Conservation (phyloP, 148 eudicot species). For the Chenopodium quinoa region DNA sequence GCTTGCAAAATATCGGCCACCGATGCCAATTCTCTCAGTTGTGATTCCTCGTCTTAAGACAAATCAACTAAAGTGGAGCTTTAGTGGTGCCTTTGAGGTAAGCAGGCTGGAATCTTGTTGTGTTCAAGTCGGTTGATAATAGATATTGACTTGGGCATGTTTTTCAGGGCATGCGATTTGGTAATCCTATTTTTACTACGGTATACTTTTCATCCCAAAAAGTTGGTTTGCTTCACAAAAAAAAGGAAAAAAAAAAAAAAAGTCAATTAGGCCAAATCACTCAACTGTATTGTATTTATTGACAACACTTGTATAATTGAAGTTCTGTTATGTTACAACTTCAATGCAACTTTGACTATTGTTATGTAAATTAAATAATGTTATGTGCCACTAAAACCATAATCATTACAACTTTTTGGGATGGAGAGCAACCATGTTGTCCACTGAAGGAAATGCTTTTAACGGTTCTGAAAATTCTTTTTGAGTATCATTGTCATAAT, state of each 20-base stretch:
- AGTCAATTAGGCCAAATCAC: background rate
- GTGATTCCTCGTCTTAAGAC: slow-evolving; percentile 90
- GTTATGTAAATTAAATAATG: background rate
- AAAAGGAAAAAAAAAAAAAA: background rate
- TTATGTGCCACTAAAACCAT: background rate
- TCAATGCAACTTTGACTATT: background rate
- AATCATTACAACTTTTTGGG: background rate
- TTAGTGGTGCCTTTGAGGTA: slow-evolving; percentile 98
- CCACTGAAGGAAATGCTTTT: background rate
- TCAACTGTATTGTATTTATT: background rate
- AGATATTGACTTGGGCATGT: slow-evolving; percentile 15
- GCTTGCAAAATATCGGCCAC: slow-evolving; percentile 93
- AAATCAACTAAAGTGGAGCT: slow-evolving; percentile 83
- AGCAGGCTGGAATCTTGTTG: slow-evolving; percentile 15
- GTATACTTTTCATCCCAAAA: slow-evolving; percentile 20
- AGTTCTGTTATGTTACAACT: background rate
- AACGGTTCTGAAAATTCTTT: background rate
- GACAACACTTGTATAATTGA: background rate
- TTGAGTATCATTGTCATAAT: background rate
- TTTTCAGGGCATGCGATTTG: slow-evolving; percentile 25
- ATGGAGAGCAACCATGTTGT: background rate
- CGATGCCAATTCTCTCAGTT: slow-evolving; percentile 92
- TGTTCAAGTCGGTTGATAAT: slow-evolving; percentile 8
- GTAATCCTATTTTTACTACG: slow-evolving; percentile 26
- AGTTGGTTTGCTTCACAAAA: background rate